A percentile compares a stretch with the other conserved stretches of the same genome.
Conservation (phyloP, 2,329 filamentous ascomycete genomes). For the Corynespora cassiicola region DNA sequence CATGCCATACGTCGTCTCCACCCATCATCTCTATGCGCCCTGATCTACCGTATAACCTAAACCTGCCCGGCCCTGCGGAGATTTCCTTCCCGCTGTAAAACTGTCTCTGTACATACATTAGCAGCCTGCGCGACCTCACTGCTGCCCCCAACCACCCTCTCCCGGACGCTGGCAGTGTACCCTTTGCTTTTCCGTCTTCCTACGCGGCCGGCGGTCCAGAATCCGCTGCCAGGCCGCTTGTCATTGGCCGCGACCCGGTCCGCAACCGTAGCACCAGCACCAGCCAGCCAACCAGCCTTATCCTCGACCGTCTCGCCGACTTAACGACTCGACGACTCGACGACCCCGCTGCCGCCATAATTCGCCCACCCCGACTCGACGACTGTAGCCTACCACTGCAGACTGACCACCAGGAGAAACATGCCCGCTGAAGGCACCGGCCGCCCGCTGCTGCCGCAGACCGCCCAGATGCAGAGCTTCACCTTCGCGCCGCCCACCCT, state of each 20-base stretch:
- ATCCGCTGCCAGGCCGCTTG: slow-evolving; percentile 16
- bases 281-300: not conserved
- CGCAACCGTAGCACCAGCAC: slow-evolving; percentile 7
- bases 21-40: slow-evolving; percentile 41
- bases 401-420: slow-evolving; percentile 12
- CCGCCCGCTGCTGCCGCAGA: slow-evolving; percentile 70
- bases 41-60: slow-evolving; percentile 45
- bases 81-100: slow-evolving; percentile 37
- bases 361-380: slow-evolving; percentile 14
- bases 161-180: not conserved
- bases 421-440: slow-evolving; percentile 71
- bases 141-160: slow-evolving; percentile 10
- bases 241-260: slow-evolving; percentile 35
- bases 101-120: slow-evolving; percentile 38
- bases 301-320: too few relatives aligned
- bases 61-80: slow-evolving; percentile 41
- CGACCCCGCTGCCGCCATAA: slow-evolving; percentile 45
- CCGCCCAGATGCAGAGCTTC: slow-evolving; percentile 75
- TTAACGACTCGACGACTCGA: slow-evolving; percentile 33
- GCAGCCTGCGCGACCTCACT: slow-evolving; percentile 24
- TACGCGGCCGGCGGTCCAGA: slow-evolving; percentile 24
- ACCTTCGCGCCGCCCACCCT: slow-evolving; percentile 72
- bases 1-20: slow-evolving; percentile 42
- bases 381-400: slow-evolving; percentile 4
- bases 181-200: slow-evolving; percentile 8